Conservation (phyloP, 257 asterid genomes). For the Gentiana macrophylla region DNA sequence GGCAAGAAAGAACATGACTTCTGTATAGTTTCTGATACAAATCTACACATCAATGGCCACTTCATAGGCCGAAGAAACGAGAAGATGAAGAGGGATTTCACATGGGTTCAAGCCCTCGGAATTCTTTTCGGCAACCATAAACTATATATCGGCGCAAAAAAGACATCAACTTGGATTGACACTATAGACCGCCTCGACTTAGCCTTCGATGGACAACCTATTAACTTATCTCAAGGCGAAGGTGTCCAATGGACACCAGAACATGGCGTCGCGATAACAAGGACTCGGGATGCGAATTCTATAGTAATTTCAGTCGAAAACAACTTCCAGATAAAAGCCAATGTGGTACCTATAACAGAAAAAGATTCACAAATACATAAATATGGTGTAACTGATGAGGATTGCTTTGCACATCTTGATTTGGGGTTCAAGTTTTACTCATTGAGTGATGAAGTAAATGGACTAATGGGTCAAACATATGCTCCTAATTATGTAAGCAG, state of each 20-base stretch:
- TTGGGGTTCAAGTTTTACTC: slow-evolving; percentile 68
- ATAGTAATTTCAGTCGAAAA: slow-evolving; percentile 56
- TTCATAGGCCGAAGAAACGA: slow-evolving; percentile 59
- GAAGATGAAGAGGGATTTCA: slow-evolving; percentile 72
- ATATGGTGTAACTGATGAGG: slow-evolving; percentile 56
- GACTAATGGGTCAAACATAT: slow-evolving; percentile 74
- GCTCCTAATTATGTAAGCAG: slow-evolving; percentile 47
- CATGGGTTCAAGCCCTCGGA: slow-evolving; percentile 89
- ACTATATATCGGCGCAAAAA: slow-evolving; percentile 46
- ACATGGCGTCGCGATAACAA: slow-evolving; percentile 23
- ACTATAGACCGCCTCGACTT: slow-evolving; percentile 46
- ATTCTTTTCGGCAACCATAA: slow-evolving; percentile 54
- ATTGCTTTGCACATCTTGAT: slow-evolving; percentile 82
- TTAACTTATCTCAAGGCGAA: slow-evolving; percentile 30
- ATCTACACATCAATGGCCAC: slow-evolving; percentile 78
- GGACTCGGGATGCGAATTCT: slow-evolving; percentile 36
- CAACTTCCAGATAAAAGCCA: slow-evolving; percentile 62
- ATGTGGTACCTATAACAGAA: slow-evolving; percentile 56
- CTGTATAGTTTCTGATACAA: slow-evolving; percentile 63
- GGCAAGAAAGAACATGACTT: slow-evolving; percentile 58
- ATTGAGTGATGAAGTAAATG: slow-evolving; percentile 46
- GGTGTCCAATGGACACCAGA: slow-evolving; percentile 37
- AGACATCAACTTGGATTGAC: slow-evolving; percentile 53
- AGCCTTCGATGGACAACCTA: slow-evolving; percentile 32
- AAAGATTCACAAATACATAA: slow-evolving; percentile 51